Percentiles rank a stretch among this genome's conserved stretches.
Conservation (phyloP, 2,329 filamentous ascomycete species). For the Fusarium luffae region DNA sequence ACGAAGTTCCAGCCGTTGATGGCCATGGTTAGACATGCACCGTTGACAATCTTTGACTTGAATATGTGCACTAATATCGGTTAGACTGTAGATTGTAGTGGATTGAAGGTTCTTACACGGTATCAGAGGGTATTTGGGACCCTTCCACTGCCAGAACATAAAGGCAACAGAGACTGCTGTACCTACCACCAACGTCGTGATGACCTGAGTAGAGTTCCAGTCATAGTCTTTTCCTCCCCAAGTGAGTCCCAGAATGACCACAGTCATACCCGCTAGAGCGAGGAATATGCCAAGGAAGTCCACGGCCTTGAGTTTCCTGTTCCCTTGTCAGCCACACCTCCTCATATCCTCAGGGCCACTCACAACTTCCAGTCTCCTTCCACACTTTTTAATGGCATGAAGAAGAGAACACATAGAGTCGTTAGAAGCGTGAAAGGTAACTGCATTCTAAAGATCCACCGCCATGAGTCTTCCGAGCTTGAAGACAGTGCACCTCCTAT, state of each 20-base stretch:
- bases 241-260: constrained; percentile 62
- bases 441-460: constrained; percentile 66
- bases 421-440: constrained; percentile 62
- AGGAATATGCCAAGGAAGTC: constrained; percentile 62
- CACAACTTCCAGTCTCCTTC: constrained; percentile 61
- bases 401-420: constrained; percentile 60
- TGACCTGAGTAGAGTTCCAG: constrained; percentile 66
- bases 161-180: constrained; percentile 59
- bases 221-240: constrained; percentile 70
- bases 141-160: constrained; percentile 64
- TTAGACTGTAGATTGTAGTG: neutral
- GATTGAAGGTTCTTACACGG: constrained; percentile 48
- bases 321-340: neutral
- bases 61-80: constrained; percentile 61
- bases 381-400: constrained; percentile 67
- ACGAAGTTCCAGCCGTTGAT: constrained; percentile 70
- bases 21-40: constrained; percentile 66
- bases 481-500: constrained; percentile 64
- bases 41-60: constrained; percentile 63
- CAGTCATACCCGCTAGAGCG: constrained; percentile 57
- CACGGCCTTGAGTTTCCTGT: constrained; percentile 60
- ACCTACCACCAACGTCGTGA: constrained; percentile 65
- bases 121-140: constrained; percentile 60
- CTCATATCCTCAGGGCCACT: constrained; percentile 9
- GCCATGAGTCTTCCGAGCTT: constrained; percentile 58